These are phyloP conservation scores for Phytophthora ohioensis DNA, from an alignment of 352 stramenopile species.

Conservation along the genomic window DNA sequence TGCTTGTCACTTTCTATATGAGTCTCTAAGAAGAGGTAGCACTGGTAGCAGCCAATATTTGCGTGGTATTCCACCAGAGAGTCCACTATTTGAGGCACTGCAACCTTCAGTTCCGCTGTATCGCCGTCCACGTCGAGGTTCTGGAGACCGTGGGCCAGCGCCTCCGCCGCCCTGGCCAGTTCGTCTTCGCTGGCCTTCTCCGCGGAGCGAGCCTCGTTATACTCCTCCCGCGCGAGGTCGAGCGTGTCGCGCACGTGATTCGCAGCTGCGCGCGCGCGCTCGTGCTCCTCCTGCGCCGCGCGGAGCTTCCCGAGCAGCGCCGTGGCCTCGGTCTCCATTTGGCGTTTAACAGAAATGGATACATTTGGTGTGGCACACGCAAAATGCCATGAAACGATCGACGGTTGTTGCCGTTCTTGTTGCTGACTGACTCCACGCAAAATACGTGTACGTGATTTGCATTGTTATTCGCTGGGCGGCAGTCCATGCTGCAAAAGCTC, in stretches of 20 bases:
- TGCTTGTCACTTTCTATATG: conserved; percentile 15
- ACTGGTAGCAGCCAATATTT: conserved; percentile 88
- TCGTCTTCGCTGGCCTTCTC: conserved; percentile 45
- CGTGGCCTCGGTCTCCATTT: conserved; percentile 32
- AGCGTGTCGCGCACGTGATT: conserved; percentile 30
- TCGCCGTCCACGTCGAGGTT: conserved; percentile 22
- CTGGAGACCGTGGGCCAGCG: conserved; percentile 35
- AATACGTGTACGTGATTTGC: neutral
- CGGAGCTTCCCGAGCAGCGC: conserved; percentile 46
- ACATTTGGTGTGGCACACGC: conserved; percentile 9
- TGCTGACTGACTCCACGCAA: conserved; percentile 5
- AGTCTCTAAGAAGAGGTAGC: conserved; percentile 53
- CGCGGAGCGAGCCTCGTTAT: conserved; percentile 32
- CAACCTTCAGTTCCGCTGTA: neutral
- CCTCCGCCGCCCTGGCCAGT: conserved; percentile 38
- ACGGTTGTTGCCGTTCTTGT: conserved; percentile 3
- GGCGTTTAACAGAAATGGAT: conserved; percentile 7
- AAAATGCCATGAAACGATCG: neutral
- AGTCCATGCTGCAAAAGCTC: neutral
- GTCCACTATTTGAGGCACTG: conserved; percentile 31
- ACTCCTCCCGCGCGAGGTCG: conserved; percentile 37
- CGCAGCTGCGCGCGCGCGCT: conserved; percentile 41
- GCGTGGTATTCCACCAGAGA: conserved; percentile 79
- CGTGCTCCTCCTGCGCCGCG: conserved; percentile 51
- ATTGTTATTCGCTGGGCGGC: neutral